phyloP scores from a whole-genome alignment of 1,284 basidiomycete genomes.

The Ganoderma sinense region DNA sequence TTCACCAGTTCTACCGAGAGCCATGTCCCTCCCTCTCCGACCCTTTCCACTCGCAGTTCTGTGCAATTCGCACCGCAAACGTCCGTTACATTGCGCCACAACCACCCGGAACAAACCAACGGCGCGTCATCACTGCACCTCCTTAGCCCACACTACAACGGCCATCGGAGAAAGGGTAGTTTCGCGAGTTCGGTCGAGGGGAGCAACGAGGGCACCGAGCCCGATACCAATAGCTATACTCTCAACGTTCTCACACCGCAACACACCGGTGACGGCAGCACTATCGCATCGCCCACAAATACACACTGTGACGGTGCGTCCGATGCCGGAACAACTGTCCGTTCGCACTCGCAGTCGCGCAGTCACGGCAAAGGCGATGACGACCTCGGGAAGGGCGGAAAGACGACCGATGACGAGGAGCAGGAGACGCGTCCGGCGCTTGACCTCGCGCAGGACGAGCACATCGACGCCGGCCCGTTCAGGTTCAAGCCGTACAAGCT shows the following conservation, averaged over 20 bases:
- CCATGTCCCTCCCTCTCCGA: constrained; percentile 70
- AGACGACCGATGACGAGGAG: constrained; percentile 37
- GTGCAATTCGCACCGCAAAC: constrained; percentile 58
- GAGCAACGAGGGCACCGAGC: constrained; percentile 49
- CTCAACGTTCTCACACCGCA: constrained; percentile 36
- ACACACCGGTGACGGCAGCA: constrained; percentile 39
- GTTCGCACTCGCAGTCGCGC: constrained; percentile 34
- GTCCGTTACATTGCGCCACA: constrained; percentile 71
- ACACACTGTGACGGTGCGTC: constrained; percentile 45
- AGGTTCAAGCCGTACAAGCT: constrained; percentile 77
- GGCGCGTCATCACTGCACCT: constrained; percentile 65
- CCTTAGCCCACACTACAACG: constrained; percentile 50
- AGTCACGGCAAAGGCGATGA: constrained; percentile 33
- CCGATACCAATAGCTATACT: constrained; percentile 40
- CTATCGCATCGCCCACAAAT: constrained; percentile 45
- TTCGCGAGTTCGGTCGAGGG: constrained; percentile 47
- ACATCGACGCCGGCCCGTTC: constrained; percentile 78
- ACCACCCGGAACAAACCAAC: constrained; percentile 67
- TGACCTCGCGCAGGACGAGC: constrained; percentile 61
- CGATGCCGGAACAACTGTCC: constrained; percentile 39
- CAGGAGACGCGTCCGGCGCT: constrained; percentile 41
- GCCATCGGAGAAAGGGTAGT: constrained; percentile 60
- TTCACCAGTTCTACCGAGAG: constrained; percentile 47
- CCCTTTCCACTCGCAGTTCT: constrained; percentile 69
- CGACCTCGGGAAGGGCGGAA: constrained; percentile 20